These are phyloP conservation scores for Daldinia eschscholtzii DNA, from an alignment of 2,329 filamentous ascomycete genomes.

Conservation along the genomic window DNA sequence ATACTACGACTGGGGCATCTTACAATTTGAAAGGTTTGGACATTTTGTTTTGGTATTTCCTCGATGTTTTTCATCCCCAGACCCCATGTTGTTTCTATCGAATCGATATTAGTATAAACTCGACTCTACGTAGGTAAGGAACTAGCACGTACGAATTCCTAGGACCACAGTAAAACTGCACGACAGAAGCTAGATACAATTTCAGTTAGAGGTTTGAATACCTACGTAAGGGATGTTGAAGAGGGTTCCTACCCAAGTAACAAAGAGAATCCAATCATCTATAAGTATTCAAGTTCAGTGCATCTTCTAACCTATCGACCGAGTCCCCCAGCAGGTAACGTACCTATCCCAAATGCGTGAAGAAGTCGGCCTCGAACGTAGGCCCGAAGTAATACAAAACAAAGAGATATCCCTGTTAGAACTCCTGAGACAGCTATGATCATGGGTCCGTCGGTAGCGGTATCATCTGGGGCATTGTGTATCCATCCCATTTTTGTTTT, in stretches of 20 bases:
- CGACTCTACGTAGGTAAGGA: background rate
- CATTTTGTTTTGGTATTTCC: slow-evolving; percentile 27
- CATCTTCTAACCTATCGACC: too few species aligned
- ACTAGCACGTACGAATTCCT: slow-evolving; percentile 21
- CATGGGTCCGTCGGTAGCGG: slow-evolving; percentile 25
- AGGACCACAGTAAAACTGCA: slow-evolving; percentile 20
- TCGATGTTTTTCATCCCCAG: slow-evolving; percentile 26
- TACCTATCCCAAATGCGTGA: slow-evolving; percentile 29
- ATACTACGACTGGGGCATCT: background rate
- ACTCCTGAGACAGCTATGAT: slow-evolving; percentile 13
- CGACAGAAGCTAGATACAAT: slow-evolving; percentile 13
- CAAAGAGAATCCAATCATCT: slow-evolving; percentile 37
- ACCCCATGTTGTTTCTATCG: slow-evolving; percentile 36
- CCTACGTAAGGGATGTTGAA: too few species aligned
- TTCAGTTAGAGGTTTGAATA: background rate
- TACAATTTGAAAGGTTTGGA: slow-evolving; percentile 26
- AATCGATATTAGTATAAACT: background rate
- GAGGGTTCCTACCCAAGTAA: slow-evolving; percentile 29
- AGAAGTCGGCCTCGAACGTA: slow-evolving; percentile 33
- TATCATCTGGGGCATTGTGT: slow-evolving; percentile 29
- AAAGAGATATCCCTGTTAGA: slow-evolving; percentile 23
- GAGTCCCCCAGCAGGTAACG: too few species aligned
- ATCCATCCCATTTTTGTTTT: slow-evolving; percentile 27
- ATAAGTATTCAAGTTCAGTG: slow-evolving; percentile 7
- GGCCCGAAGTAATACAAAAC: slow-evolving; percentile 31